Percentiles rank a stretch among this genome's conserved stretches.
Evolutionary conservation across 495 filamentous ascomycete genomes (phyloP).

Genomic region (Niebla homalea): DNA sequence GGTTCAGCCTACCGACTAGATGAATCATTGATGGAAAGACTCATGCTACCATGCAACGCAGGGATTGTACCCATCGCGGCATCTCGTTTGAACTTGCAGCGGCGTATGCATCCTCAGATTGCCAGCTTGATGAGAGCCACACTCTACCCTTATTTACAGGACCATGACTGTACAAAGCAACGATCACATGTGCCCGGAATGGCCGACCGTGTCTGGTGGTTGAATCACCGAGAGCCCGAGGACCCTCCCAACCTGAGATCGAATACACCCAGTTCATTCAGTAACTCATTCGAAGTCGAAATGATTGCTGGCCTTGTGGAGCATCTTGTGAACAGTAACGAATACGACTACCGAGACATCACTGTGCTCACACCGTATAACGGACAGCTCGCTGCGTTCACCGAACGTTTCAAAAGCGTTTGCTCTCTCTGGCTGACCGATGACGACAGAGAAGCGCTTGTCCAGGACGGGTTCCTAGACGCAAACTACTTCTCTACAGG

Average conservation of each 20-base stretch:
- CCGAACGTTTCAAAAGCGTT: slow-evolving; percentile 15
- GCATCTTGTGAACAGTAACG: slow-evolving; percentile 16
- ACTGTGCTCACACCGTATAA: slow-evolving; percentile 17
- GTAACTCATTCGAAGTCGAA: slow-evolving; percentile 34
- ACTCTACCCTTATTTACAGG: slow-evolving; percentile 47
- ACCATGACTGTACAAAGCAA: slow-evolving; percentile 6
- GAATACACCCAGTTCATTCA: slow-evolving; percentile 29
- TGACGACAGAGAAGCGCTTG: slow-evolving; percentile 44
- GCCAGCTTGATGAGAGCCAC: slow-evolving; percentile 42
- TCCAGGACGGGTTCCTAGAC: slow-evolving; percentile 25
- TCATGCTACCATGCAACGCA: slow-evolving; percentile 29
- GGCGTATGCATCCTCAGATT: slow-evolving; percentile 62
- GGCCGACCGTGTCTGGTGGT: slow-evolving; percentile 52
- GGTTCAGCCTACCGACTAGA: slow-evolving; percentile 47
- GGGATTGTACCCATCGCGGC: slow-evolving; percentile 26
- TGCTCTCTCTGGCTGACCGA: slow-evolving; percentile 34
- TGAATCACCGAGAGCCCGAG: slow-evolving; percentile 50
- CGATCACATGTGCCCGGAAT: slow-evolving; percentile 51
- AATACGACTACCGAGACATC: slow-evolving; percentile 15
- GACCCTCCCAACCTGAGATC: slow-evolving; percentile 21
- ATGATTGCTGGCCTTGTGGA: slow-evolving; percentile 34
- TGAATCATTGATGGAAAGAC: slow-evolving; percentile 49
- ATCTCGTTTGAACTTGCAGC: slow-evolving; percentile 44
- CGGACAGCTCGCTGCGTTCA: slow-evolving; percentile 16
- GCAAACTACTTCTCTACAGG: slow-evolving; percentile 5